Conservation (phyloP, 148 eudicot genomes). For the Rhododendron ferrugineum region DNA sequence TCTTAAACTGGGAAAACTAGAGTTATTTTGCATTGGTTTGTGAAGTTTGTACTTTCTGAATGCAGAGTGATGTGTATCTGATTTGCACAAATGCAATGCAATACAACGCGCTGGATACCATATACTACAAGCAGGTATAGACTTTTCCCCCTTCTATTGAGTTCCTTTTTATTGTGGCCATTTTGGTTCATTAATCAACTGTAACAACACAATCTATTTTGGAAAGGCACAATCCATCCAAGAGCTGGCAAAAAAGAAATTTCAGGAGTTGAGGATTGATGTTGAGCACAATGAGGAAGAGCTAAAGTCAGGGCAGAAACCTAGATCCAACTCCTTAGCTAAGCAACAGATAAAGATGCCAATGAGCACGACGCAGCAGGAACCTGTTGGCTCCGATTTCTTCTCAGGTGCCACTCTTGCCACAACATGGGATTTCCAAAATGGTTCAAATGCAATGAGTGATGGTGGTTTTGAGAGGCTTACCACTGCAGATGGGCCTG, state of each 20-base stretch:
- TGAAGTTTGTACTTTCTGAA: conserved; percentile 18
- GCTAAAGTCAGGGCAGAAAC: conserved; percentile 46
- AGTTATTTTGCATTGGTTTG: not conserved
- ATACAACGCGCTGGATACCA: conserved; percentile 80
- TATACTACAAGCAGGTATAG: conserved; percentile 82
- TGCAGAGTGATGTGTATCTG: conserved; percentile 82
- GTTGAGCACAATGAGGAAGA: conserved; percentile 46
- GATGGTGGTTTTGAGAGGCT: conserved; percentile 33
- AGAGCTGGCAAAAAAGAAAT: conserved; percentile 81
- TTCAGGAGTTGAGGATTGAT: conserved; percentile 47
- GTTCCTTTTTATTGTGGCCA: not conserved
- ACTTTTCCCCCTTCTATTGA: not conserved
- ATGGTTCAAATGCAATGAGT: conserved; percentile 22
- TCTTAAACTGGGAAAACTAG: not conserved
- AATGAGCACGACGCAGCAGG: conserved; percentile 34
- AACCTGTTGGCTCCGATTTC: conserved; percentile 64
- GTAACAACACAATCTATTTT: conserved; percentile 9
- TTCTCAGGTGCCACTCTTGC: conserved; percentile 51
- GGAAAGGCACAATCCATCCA: conserved; percentile 75
- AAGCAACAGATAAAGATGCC: conserved; percentile 56
- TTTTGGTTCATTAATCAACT: conserved; percentile 10
- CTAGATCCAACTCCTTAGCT: conserved; percentile 24
- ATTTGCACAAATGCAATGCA: conserved; percentile 91
- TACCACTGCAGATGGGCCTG: conserved; percentile 35
- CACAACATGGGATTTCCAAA: conserved; percentile 33